Percentiles rank a stretch among this genome's conserved stretches.
These are phyloP conservation scores for Suillus alpinus DNA, from an alignment of 768 basidiomycete genomes.

Conservation along the genomic window DNA sequence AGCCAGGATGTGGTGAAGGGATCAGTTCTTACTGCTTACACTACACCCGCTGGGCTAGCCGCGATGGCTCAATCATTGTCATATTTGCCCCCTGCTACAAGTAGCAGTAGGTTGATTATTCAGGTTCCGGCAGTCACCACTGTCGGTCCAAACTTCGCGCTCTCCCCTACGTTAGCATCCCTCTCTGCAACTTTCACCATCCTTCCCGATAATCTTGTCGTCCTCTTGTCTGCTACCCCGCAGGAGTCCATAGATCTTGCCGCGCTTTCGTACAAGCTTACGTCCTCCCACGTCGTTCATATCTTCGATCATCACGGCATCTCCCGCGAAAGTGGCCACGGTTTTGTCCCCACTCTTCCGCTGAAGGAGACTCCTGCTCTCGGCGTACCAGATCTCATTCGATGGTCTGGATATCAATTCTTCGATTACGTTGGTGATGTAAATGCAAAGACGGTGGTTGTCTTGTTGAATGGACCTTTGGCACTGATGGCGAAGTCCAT, in stretches of 20 bases:
- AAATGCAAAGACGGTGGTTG: slow-evolving; percentile 61
- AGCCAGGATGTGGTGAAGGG: slow-evolving; percentile 62
- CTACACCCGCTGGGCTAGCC: slow-evolving; percentile 79
- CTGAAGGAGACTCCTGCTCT: slow-evolving; percentile 27
- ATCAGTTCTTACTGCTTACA: slow-evolving; percentile 72
- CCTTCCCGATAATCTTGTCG: slow-evolving; percentile 62
- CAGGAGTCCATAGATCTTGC: slow-evolving; percentile 82
- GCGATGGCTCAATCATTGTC: slow-evolving; percentile 78
- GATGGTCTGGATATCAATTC: slow-evolving; percentile 59
- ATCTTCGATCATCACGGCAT: slow-evolving; percentile 86
- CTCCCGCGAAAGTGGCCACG: slow-evolving; percentile 70
- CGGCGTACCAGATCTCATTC: slow-evolving; percentile 48
- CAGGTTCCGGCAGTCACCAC: slow-evolving; percentile 79
- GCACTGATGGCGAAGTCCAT: slow-evolving; percentile 62
- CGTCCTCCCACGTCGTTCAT: slow-evolving; percentile 73
- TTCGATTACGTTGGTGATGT: slow-evolving; percentile 75
- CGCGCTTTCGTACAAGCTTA: slow-evolving; percentile 67
- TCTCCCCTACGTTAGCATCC: slow-evolving; percentile 75
- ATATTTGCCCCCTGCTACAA: slow-evolving; percentile 62
- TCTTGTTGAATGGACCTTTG: slow-evolving; percentile 73
- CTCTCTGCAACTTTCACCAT: slow-evolving; percentile 58
- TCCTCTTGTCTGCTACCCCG: slow-evolving; percentile 81
- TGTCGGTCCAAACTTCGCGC: slow-evolving; percentile 59
- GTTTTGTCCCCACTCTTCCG: slow-evolving; percentile 39
- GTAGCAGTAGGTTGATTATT: slow-evolving; percentile 69